phyloP scores from a whole-genome alignment of 176 grass and related monocot genomes.

The Oryza glumipatula region DNA sequence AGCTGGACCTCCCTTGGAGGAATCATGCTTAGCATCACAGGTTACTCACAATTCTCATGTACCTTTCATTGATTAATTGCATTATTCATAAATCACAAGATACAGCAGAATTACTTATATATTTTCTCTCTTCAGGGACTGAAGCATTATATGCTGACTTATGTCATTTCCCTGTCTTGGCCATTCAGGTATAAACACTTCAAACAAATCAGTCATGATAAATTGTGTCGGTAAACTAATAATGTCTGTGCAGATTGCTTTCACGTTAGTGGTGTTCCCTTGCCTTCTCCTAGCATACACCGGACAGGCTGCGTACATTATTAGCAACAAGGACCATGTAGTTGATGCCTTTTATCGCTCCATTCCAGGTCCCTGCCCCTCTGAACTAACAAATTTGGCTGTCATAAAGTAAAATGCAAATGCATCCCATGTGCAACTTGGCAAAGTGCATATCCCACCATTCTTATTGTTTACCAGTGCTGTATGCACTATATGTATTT shows the following conservation, averaged over 20 bases:
- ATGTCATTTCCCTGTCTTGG: slow-evolving; percentile 80
- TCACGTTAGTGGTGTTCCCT: slow-evolving; percentile 78
- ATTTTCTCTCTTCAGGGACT: slow-evolving; percentile 56
- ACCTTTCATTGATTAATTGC: slow-evolving; percentile 13
- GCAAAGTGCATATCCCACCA: slow-evolving; percentile 26
- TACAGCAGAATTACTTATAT: slow-evolving; percentile 40
- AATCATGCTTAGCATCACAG: slow-evolving; percentile 92
- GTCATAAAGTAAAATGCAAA: slow-evolving; percentile 21
- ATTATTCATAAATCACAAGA: slow-evolving; percentile 19
- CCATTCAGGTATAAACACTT: slow-evolving; percentile 65
- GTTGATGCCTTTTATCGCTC: slow-evolving; percentile 77
- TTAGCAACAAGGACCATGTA: slow-evolving; percentile 60
- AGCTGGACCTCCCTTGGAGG: slow-evolving; percentile 88
- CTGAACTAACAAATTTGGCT: slow-evolving; percentile 12
- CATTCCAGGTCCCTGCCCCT: slow-evolving; percentile 63
- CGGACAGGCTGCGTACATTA: slow-evolving; percentile 86
- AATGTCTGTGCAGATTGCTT: slow-evolving; percentile 66
- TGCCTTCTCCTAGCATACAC: slow-evolving; percentile 89
- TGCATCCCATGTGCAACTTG: slow-evolving; percentile 23
- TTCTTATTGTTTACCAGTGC: slow-evolving; percentile 18
- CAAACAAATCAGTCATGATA: slow-evolving; percentile 10
- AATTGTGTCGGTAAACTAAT: slow-evolving; percentile 34
- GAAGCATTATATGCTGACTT: slow-evolving; percentile 98
- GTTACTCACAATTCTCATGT: slow-evolving; percentile 36
- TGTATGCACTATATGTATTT: slow-evolving; percentile 31